Percentiles rank a stretch among this genome's conserved stretches.
Evolutionary conservation across 2,329 filamentous ascomycete genomes (phyloP).

Genomic region (Elsinoe necatrix): DNA sequence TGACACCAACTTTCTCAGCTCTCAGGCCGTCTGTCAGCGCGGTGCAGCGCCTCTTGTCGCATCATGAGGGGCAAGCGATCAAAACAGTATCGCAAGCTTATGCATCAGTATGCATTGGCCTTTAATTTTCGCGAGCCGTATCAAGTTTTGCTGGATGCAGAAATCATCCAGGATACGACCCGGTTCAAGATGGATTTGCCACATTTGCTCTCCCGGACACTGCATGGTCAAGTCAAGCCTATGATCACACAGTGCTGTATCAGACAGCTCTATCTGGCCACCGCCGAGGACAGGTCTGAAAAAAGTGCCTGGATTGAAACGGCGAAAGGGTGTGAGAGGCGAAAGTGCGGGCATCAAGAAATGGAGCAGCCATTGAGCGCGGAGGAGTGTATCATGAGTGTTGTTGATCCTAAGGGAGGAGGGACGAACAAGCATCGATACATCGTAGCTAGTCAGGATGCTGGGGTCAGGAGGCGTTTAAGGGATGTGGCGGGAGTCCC

Average conservation of each 20-base stretch:
- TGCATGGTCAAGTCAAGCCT: conserved; percentile 78
- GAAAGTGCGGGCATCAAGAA: conserved; percentile 70
- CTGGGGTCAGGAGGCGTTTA: conserved; percentile 54
- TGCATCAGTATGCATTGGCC: conserved; percentile 79
- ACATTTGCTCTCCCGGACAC: conserved; percentile 65
- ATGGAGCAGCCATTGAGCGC: conserved; percentile 62
- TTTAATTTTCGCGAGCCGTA: conserved; percentile 92
- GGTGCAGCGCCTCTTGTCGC: conserved; percentile 28
- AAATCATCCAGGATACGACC: conserved; percentile 72
- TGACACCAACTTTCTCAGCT: not conserved
- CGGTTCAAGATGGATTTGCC: conserved; percentile 86
- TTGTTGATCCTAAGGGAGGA: conserved; percentile 69
- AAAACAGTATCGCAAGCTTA: conserved; percentile 79
- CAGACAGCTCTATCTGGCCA: conserved; percentile 61
- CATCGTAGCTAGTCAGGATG: conserved; percentile 66
- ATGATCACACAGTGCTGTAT: conserved; percentile 79
- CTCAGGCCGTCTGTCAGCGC: not conserved
- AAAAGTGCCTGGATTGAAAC: conserved; percentile 58
- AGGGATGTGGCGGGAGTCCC: conserved; percentile 63
- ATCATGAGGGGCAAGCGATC: conserved; percentile 60
- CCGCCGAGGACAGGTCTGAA: conserved; percentile 19
- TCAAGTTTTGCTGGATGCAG: conserved; percentile 81
- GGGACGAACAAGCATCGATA: conserved; percentile 71
- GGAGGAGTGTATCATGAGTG: conserved; percentile 60
- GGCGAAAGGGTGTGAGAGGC: conserved; percentile 66